Evolutionary conservation across 192 early-diverging fungal genomes (phyloP), one percentile per base, ranked within the genome.

Genomic region (Coemansia reversa): DNA sequence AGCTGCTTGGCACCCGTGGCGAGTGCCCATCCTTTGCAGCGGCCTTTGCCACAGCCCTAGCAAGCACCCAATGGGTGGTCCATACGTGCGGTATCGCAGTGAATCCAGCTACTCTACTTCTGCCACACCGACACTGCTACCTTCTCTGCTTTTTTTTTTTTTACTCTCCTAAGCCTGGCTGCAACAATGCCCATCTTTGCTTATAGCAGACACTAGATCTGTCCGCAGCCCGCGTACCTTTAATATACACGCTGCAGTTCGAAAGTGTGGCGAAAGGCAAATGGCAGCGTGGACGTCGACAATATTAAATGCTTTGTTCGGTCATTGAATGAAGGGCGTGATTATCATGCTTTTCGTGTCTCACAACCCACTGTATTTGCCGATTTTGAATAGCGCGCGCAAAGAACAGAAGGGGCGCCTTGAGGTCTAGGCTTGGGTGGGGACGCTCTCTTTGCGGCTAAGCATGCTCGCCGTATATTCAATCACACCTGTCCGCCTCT

Each of bases 261-360:
- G 33, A 35, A 35, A 11, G 58, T 48, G 58, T 48, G 49, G 58
- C 58, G 29, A 29, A 51, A 33, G 45, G 42, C 29, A 51, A 28
- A 61, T 61, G 59, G 59, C 59, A 47, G 20, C 56, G 14, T 45
- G 39, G 39, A 14, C 39, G 3, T 2, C 18, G 23, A 14, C 58
- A 7, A 61, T 51, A 61, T 61, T 61, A 61, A 61, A n/a, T 19
- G 22, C 28, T 51, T 30, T 61, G 25, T 61, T 47, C 27, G 58
- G 58, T 4, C 58, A 25, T 22, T 45, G 39, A 45, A 45, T 45
- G 12, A 12, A 45, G 29, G 28, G 47, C 59, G 59, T 61, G 59
- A 61, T 29, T 14, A 18, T 58, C 56, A 58, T 42, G 56, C 56
- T 35, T 39, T 9, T 18, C 1, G 32, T 58, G 56, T 58, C 56